Percentiles rank a stretch among this genome's conserved stretches.
Evolutionary conservation across 2,329 filamentous ascomycete genomes (phyloP).

Genomic region (Laburnicola sp.): DNA sequence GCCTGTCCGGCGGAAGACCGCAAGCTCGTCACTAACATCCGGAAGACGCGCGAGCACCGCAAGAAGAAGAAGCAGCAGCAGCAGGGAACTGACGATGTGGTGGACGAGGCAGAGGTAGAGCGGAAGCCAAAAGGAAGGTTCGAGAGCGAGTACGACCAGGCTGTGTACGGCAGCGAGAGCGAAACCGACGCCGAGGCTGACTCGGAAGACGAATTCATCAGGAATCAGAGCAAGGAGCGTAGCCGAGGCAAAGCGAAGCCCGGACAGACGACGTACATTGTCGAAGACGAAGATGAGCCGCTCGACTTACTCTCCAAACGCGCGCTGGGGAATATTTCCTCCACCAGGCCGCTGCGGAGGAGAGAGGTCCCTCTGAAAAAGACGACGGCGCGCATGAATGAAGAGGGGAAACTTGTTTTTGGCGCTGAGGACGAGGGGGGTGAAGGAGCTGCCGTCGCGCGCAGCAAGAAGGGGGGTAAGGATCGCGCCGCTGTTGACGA

Average conservation of each 20-base stretch:
- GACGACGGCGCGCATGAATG: constrained; percentile 57
- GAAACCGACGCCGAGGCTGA: constrained; percentile 60
- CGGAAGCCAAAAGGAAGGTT: constrained; percentile 64
- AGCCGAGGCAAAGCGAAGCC: constrained; percentile 47
- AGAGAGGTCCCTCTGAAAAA: constrained; percentile 54
- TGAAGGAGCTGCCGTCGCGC: constrained; percentile 13
- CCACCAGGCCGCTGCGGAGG: constrained; percentile 75
- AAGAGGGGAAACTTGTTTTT: constrained; percentile 80
- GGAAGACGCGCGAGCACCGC: constrained; percentile 87
- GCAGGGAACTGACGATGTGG: constrained; percentile 62
- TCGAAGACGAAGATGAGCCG: constrained; percentile 92
- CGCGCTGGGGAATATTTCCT: constrained; percentile 89
- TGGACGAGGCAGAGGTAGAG: constrained; percentile 52
- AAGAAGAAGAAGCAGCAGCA: constrained; percentile 93
- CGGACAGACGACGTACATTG: constrained; percentile 77
- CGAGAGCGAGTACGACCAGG: constrained; percentile 92
- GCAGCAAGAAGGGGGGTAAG: constrained; percentile 38
- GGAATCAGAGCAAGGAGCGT: constrained; percentile 34
- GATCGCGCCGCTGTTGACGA: constrained; percentile 38
- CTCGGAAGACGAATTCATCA: constrained; percentile 43
- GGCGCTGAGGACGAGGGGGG: constrained; percentile 59
- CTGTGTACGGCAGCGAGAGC: constrained; percentile 74
- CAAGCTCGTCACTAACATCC: constrained; percentile 91
- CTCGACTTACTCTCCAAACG: constrained; percentile 89
- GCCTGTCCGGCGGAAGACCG: constrained; percentile 82